phyloP scores from a whole-genome alignment of 345 rosid species.

The Microcos paniculata region DNA sequence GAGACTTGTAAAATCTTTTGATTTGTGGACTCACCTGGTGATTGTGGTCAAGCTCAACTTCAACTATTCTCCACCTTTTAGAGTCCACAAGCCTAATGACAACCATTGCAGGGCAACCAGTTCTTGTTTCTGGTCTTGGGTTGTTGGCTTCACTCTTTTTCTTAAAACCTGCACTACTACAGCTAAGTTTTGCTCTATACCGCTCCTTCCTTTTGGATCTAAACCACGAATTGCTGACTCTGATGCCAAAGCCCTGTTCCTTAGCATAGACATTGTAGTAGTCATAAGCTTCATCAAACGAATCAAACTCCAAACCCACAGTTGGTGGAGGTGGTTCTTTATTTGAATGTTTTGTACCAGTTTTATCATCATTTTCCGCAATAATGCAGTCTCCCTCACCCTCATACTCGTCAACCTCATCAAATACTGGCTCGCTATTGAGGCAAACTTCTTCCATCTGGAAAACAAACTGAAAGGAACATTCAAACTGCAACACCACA shows the following conservation, averaged over 20 bases:
- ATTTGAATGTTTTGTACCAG: constrained; percentile 19
- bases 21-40: constrained; percentile 39
- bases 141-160: constrained; percentile 54
- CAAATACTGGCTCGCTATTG: constrained; percentile 45
- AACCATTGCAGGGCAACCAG: constrained; percentile 51
- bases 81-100: constrained; percentile 44
- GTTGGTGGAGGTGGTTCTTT: constrained; percentile 31
- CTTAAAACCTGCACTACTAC: constrained; percentile 56
- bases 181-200: constrained; percentile 53
- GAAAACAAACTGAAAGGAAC: constrained; percentile 5
- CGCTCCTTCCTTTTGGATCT: constrained; percentile 46
- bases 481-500: background rate
- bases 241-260: constrained; percentile 50
- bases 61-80: constrained; percentile 49
- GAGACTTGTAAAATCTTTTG: constrained; percentile 45
- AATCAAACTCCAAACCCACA: constrained; percentile 51
- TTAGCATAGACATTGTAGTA: constrained; percentile 46
- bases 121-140: constrained; percentile 50
- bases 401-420: constrained; percentile 38
- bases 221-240: constrained; percentile 54
- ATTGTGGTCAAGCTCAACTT: constrained; percentile 49
- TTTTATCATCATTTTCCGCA: constrained; percentile 23
- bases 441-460: constrained; percentile 61
- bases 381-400: constrained; percentile 27
- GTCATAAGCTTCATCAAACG: constrained; percentile 48